These are phyloP conservation scores for Parsonsia alboflavescens DNA, from an alignment of 257 asterid genomes.

Conservation along the genomic window DNA sequence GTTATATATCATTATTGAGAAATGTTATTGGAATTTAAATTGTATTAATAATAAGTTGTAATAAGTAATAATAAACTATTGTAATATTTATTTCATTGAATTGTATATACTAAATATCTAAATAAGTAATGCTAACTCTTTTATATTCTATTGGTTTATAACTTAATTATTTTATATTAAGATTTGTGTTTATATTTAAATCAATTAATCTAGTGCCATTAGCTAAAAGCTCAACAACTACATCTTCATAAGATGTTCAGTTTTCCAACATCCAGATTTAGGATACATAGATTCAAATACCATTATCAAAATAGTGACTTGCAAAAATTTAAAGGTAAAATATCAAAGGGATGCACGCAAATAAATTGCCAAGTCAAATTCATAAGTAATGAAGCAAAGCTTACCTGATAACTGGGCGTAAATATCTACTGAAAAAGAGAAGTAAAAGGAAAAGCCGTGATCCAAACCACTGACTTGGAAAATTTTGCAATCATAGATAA, in stretches of 20 bases:
- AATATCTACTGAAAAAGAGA: slow-evolving; percentile 19
- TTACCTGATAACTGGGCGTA: slow-evolving; percentile 27
- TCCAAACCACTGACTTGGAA: slow-evolving; percentile 44
- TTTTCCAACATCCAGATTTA: slow-evolving; percentile 15
- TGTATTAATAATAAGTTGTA: too few relatives aligned
- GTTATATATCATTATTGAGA: too few relatives aligned
- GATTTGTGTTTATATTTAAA: too few relatives aligned
- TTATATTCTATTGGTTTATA: too few relatives aligned
- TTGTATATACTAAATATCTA: too few relatives aligned
- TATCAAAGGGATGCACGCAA: slow-evolving; percentile 9
- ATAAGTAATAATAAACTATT: too few relatives aligned
- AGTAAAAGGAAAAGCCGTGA: slow-evolving; percentile 42
- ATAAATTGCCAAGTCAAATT: slow-evolving; percentile 11
- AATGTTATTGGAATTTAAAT: too few relatives aligned
- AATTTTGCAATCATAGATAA: slow-evolving; percentile 39
- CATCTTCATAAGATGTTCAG: not conserved
- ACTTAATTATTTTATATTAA: too few relatives aligned
- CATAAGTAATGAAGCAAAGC: slow-evolving; percentile 1
- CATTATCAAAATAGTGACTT: slow-evolving; percentile 20
- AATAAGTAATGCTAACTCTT: too few relatives aligned
- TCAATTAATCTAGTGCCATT: not conserved
- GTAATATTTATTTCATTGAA: too few relatives aligned
- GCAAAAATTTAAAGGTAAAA: slow-evolving; percentile 4
- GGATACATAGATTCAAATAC: slow-evolving; percentile 22
- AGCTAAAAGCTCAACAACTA: slow-evolving; percentile 7